Base-by-base conservation (phyloP, 176 grass and related monocot genomes). In the Saccharum spontaneum region DNA sequence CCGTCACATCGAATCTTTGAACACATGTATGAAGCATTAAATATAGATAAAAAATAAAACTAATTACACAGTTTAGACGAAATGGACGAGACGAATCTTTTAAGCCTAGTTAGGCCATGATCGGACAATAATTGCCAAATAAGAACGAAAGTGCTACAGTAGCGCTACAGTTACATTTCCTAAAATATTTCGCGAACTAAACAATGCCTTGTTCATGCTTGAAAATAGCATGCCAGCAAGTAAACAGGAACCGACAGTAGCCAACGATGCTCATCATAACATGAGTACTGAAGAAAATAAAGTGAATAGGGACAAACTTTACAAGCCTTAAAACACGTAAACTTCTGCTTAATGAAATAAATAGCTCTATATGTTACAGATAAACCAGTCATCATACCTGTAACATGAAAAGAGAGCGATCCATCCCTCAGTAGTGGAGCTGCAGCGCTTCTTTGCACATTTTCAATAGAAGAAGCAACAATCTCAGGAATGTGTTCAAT, bases 401-500 rank as follows among this genome's bases (percentile, higher is more conserved):
- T 85, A 91, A 88, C 91, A 91, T 96, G 94, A 8, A 96, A 39
- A 83, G 94, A 88, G 37, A 97, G 89, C 2, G 89, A 86, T 28
- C 89, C 91, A 28, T 89, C 91, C 78, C 89, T 90, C 69, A 97
- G 16, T 30, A 88, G 68, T 43, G 81, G 70, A 36, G 77, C 82
- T 15, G 87, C 89, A 76, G 89, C 91, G 18, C 94, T 93, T 87
- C 82, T 91, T 75, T 93, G 71, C 5, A 91, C 83, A 91, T 93
- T 97, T 73, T 93, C 82, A 59, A 83, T 84, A 30, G 91, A 87
- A 69, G 84, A 81, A 41, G 78, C 85, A 78, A 97, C 94, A 59
- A 96, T 61, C 66, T 96, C 91, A 88, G 87, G 87, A 55, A 97
- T 91, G 52, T 97, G 94, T 84, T 97, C 91, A 81, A 97, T 83